phyloP scores from a whole-genome alignment of 768 basidiomycete species.

The Calocera viscosa region DNA sequence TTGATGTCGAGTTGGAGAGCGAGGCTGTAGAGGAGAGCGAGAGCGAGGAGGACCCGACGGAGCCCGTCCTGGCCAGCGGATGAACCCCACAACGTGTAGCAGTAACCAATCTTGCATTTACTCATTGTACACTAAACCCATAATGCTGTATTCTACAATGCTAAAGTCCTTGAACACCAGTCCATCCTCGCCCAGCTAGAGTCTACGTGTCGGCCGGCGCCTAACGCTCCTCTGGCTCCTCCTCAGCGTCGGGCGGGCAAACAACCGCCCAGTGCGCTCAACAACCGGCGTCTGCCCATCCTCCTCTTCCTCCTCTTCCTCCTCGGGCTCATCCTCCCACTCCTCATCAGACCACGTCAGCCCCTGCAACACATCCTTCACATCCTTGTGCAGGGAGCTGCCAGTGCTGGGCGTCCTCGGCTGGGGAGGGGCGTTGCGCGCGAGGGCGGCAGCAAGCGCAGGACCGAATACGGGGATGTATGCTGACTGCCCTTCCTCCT shows the following conservation, averaged over 20 bases:
- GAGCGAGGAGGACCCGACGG: neutral
- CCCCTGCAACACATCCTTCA: neutral
- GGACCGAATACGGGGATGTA: neutral
- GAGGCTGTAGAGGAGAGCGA: slow-evolving; percentile 25
- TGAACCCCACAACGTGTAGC: neutral
- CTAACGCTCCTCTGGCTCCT: neutral
- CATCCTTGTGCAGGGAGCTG: neutral
- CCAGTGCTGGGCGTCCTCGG: neutral
- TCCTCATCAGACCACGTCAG: neutral
- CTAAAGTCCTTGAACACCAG: neutral
- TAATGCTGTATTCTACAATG: neutral
- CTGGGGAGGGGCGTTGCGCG: neutral
- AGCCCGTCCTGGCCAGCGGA: neutral
- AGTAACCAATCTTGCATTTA: no score
- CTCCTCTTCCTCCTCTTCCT: neutral
- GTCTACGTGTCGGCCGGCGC: neutral
- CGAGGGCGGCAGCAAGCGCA: neutral
- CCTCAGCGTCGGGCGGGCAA: neutral
- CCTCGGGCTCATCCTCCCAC: neutral
- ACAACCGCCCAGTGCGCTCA: neutral
- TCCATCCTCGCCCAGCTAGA: neutral
- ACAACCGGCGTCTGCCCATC: neutral
- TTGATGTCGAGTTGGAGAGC: slow-evolving; percentile 38
- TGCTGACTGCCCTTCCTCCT: no score
- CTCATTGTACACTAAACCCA: neutral